phyloP scores from a whole-genome alignment of 495 filamentous ascomycete species.

The Lophiotrema nucula region DNA sequence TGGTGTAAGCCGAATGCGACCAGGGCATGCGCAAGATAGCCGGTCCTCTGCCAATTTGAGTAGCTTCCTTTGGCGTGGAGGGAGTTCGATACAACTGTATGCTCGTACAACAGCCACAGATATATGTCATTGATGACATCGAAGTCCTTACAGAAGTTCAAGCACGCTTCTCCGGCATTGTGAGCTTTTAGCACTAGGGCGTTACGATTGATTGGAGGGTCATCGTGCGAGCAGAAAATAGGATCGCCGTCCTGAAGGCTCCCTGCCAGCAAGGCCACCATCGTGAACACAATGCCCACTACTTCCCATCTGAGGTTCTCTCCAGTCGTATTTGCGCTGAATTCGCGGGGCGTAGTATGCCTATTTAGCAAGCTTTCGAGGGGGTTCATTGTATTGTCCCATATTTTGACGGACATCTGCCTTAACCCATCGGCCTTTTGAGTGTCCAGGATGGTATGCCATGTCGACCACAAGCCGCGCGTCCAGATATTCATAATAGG shows the following conservation, averaged over 20 bases:
- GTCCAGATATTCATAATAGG: constrained; percentile 39
- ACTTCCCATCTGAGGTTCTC: constrained; percentile 60
- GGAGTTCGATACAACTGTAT: constrained; percentile 25
- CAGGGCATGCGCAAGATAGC: constrained; percentile 51
- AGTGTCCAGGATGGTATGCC: constrained; percentile 29
- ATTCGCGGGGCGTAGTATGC: constrained; percentile 35
- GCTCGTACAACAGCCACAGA: constrained; percentile 40
- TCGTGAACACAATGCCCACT: constrained; percentile 53
- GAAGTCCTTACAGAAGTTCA: constrained; percentile 38
- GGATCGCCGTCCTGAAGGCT: constrained; percentile 42
- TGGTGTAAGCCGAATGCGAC: constrained; percentile 60
- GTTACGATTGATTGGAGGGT: constrained; percentile 31
- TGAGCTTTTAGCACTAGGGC: constrained; percentile 33
- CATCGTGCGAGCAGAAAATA: constrained; percentile 38
- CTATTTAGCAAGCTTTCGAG: constrained; percentile 25
- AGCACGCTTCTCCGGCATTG: constrained; percentile 36
- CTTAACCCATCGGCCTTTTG: constrained; percentile 30
- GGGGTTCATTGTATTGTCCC: constrained; percentile 37
- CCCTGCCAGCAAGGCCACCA: constrained; percentile 47
- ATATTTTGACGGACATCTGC: constrained; percentile 36
- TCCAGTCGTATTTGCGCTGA: constrained; percentile 46
- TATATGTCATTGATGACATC: constrained; percentile 41
- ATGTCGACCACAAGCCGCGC: constrained; percentile 35
- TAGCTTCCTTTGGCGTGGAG: constrained; percentile 30
- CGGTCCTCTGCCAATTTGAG: constrained; percentile 35